Evolutionary conservation across 78 protist genomes (phyloP).

Genomic region (Dictyostelium discoideum): DNA sequence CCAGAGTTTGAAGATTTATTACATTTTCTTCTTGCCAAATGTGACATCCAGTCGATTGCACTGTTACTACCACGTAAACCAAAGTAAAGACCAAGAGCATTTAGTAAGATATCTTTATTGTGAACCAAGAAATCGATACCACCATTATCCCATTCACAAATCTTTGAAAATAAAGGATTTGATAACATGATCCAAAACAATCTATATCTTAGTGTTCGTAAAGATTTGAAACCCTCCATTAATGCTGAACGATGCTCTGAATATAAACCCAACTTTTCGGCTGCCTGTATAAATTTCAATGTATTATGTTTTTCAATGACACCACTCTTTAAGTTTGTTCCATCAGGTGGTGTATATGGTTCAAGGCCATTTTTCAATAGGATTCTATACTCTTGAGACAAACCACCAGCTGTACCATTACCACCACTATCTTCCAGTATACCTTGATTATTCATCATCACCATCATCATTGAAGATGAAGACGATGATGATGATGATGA

Average conservation of each 20-base stretch:
- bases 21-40: slow-evolving; percentile 67
- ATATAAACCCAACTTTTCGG: slow-evolving; percentile 70
- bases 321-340: slow-evolving; percentile 2
- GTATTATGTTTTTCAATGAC: slow-evolving; percentile 67
- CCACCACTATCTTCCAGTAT: background rate
- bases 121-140: slow-evolving; percentile 58
- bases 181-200: slow-evolving; percentile 72
- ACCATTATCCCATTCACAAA: slow-evolving; percentile 71
- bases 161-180: slow-evolving; percentile 30
- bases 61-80: slow-evolving; percentile 59
- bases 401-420: background rate
- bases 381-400: slow-evolving; percentile 10
- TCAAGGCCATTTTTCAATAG: slow-evolving; percentile 51
- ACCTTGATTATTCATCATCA: background rate
- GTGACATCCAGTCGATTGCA: slow-evolving; percentile 79
- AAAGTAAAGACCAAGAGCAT: slow-evolving; percentile 60
- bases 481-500: no score
- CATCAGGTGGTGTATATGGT: slow-evolving; percentile 49
- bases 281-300: slow-evolving; percentile 51
- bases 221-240: slow-evolving; percentile 60
- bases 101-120: slow-evolving; percentile 1
- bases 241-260: slow-evolving; percentile 46
- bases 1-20: background rate
- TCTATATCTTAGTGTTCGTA: slow-evolving; percentile 65
- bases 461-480: background rate